These are phyloP conservation scores for Trichophyton mentagrophytes DNA, from an alignment of 2,329 filamentous ascomycete species.

Conservation along the genomic window DNA sequence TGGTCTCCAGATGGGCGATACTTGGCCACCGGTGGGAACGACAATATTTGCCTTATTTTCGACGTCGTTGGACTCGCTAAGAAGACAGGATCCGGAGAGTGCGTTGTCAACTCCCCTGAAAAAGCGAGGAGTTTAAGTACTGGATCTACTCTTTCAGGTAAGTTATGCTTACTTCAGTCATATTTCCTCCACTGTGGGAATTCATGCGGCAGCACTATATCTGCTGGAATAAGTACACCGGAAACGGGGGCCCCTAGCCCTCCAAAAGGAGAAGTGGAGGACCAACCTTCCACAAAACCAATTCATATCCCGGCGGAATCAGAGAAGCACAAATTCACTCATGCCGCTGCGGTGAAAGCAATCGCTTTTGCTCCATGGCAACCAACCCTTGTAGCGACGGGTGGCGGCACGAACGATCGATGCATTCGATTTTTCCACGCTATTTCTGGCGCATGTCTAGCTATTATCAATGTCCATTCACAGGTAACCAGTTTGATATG, in stretches of 20 bases:
- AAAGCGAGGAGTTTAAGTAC: background rate
- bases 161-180: background rate
- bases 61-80: constrained; percentile 48
- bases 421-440: constrained; percentile 95
- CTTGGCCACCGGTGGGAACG: constrained; percentile 84
- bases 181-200: background rate
- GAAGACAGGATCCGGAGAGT: background rate
- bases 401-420: constrained; percentile 85
- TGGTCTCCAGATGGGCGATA: constrained; percentile 66
- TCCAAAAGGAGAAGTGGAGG: background rate
- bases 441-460: constrained; percentile 65
- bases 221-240: background rate
- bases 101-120: background rate
- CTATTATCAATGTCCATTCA: constrained; percentile 81
- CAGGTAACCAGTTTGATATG: constrained; percentile 90
- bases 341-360: constrained; percentile 85
- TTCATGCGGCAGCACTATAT: background rate
- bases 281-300: constrained; percentile 17
- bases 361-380: constrained; percentile 97
- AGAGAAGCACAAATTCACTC: constrained; percentile 60
- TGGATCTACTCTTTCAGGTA: background rate
- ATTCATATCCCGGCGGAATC: constrained; percentile 42
- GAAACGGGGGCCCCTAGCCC: background rate
- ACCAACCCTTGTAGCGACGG: constrained; percentile 71
- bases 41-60: constrained; percentile 78